Base-by-base conservation (phyloP, 2,329 filamentous ascomycete species). In the Alternaria postmessia region DNA sequence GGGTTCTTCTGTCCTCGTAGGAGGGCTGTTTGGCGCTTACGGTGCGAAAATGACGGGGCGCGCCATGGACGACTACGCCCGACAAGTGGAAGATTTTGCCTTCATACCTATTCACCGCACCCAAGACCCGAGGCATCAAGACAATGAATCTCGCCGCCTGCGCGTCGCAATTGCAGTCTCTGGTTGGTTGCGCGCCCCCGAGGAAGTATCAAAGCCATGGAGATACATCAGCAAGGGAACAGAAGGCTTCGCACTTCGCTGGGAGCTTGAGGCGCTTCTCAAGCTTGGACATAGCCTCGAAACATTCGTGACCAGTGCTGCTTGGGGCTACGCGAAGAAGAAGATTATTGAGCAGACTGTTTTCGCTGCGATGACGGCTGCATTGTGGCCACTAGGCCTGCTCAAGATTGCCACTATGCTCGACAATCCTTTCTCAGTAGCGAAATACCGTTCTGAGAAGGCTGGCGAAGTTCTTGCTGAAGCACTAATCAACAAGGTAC, bases 21-120 rank as follows among this genome's bases (percentile, higher is more conserved):
- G 94, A 16, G 88, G 91, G 38, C 81, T 98, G 39, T 97, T 98
- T 72, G 95, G 95, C 8, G 92, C 95, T n/a, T 97, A 96, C 74
- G 91, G 91, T 43, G 89, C 90, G 1, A 87, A 89, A 36, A 94
- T 96, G 84, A 91, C 91, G 0, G 88, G 89, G 53, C 90, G 93
- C 75, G 92, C 94, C 84, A 91, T 97, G 84, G 92, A 97, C 65
- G 85, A 89, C n/a, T 96, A 96, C 75, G 87, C 91, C 11, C 89
- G 88, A 67, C 93, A 97, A 65, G 89, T 98, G 16, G 88, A 92
- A 69, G 94, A 98, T 73, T 96, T 97, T 77, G 92, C 88, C 0
- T 92, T 98, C 70, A 79, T 97, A 11, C 91, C 93, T 0, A 82
- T 96, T 16, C 75, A 75, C 51, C 65, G 70, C 49, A 73, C 66